Evolutionary conservation across 2,329 filamentous ascomycete genomes (phyloP).

Genomic region (Xylaria sp.): DNA sequence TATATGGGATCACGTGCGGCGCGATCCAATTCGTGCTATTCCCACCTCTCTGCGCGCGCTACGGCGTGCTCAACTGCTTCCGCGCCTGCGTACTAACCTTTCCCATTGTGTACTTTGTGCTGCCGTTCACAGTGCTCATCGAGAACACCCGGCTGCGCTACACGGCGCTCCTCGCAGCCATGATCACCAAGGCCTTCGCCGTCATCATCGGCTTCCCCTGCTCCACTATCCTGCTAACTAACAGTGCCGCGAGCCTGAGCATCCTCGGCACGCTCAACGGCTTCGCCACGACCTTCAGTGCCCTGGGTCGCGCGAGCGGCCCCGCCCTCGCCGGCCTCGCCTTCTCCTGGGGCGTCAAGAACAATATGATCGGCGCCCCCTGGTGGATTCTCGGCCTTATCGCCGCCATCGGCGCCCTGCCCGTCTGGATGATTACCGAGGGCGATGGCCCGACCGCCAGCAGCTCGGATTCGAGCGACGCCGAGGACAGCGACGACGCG

Average conservation of each 20-base stretch:
- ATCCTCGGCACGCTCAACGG: slow-evolving; percentile 92
- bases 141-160: slow-evolving; percentile 62
- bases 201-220: slow-evolving; percentile 91
- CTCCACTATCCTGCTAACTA: slow-evolving; percentile 89
- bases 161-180: slow-evolving; percentile 70
- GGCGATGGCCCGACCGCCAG: slow-evolving; percentile 71
- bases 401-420: slow-evolving; percentile 73
- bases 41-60: slow-evolving; percentile 76
- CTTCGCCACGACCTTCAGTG: slow-evolving; percentile 84
- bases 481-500: slow-evolving; percentile 48
- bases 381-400: slow-evolving; percentile 82
- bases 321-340: slow-evolving; percentile 78
- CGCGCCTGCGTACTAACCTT: slow-evolving; percentile 73
- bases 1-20: slow-evolving; percentile 83
- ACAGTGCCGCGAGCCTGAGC: slow-evolving; percentile 78
- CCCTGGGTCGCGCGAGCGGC: slow-evolving; percentile 81
- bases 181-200: slow-evolving; percentile 78
- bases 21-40: slow-evolving; percentile 89
- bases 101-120: slow-evolving; percentile 81
- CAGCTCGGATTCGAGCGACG: slow-evolving; percentile 23
- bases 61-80: slow-evolving; percentile 80
- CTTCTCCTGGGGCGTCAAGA: slow-evolving; percentile 80
- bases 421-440: slow-evolving; percentile 79
- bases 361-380: slow-evolving; percentile 80
- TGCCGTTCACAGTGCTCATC: slow-evolving; percentile 81